Percentiles rank a stretch among this genome's conserved stretches.
These are phyloP conservation scores for Musa beccarii DNA, from an alignment of 176 grass and related monocot species.

Conservation along the genomic window DNA sequence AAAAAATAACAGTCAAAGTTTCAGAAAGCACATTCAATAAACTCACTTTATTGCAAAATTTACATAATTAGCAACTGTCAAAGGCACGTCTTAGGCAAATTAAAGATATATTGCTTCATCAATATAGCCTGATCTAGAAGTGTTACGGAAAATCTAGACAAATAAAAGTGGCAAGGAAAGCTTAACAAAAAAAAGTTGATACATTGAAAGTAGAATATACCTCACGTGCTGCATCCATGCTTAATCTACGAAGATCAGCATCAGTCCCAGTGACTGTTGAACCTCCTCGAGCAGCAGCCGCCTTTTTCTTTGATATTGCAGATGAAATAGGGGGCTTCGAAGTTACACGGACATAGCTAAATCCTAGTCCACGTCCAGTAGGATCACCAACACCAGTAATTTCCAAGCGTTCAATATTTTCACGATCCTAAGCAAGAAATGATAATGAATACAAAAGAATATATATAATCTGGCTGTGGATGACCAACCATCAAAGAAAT, in stretches of 20 bases:
- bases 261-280: slow-evolving; percentile 94
- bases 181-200: too few relatives aligned
- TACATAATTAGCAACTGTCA: too few relatives aligned
- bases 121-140: too few relatives aligned
- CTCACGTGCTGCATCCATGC: slow-evolving; percentile 99
- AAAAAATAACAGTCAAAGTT: background rate
- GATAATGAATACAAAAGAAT: background rate
- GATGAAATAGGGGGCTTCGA: slow-evolving; percentile 73
- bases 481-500: background rate
- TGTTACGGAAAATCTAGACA: too few relatives aligned
- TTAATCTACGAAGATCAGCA: slow-evolving; percentile 96
- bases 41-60: too few relatives aligned
- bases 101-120: too few relatives aligned
- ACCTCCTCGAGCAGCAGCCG: slow-evolving; percentile 56
- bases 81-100: too few relatives aligned
- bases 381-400: slow-evolving; percentile 90
- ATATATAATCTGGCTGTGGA: background rate
- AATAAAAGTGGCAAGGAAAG: too few relatives aligned
- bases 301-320: slow-evolving; percentile 67
- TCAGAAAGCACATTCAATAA: too few relatives aligned
- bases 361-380: slow-evolving; percentile 86
- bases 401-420: slow-evolving; percentile 91
- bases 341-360: slow-evolving; percentile 84
- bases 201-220: slow-evolving; percentile 26
- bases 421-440: slow-evolving; percentile 48